These are phyloP conservation scores for Lasiodiplodia gonubiensis DNA, from an alignment of 2,329 filamentous ascomycete species.

Conservation along the genomic window DNA sequence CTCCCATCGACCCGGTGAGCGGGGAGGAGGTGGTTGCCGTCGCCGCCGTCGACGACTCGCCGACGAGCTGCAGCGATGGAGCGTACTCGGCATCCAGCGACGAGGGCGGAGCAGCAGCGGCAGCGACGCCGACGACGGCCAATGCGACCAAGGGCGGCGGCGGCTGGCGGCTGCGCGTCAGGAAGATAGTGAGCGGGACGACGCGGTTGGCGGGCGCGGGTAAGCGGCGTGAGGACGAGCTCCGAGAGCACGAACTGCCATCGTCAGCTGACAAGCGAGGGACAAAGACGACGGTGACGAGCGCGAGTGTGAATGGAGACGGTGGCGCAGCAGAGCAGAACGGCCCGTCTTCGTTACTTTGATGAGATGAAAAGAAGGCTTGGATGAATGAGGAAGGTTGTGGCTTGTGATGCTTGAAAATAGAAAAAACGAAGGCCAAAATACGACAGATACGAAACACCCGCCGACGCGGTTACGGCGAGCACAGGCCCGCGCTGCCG, in stretches of 20 bases:
- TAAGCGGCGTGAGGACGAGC: not conserved
- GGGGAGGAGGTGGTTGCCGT: slow-evolving; percentile 10
- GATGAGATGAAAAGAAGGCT: not conserved
- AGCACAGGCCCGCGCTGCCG: slow-evolving; percentile 15
- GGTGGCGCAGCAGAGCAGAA: not conserved
- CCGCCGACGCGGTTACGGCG: not conserved
- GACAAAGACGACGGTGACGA: not conserved
- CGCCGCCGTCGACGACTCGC: not conserved
- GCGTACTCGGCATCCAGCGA: not conserved
- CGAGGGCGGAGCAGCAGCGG: not conserved
- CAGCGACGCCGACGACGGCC: not conserved
- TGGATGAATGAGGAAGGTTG: slow-evolving; percentile 13
- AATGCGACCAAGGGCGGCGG: not conserved
- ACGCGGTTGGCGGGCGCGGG: not conserved
- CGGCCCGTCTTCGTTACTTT: not conserved
- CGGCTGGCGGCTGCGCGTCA: slow-evolving; percentile 8
- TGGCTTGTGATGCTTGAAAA: not conserved
- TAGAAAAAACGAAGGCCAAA: not conserved
- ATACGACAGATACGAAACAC: not conserved
- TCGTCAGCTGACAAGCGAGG: not conserved
- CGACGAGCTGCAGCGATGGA: not conserved
- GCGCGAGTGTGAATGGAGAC: not conserved
- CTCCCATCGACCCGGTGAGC: slow-evolving; percentile 1
- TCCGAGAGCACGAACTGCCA: not conserved
- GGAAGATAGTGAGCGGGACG: slow-evolving; percentile 11